phyloP scores from a whole-genome alignment of 2,329 filamentous ascomycete genomes.

The Waltergamsia citrina region DNA sequence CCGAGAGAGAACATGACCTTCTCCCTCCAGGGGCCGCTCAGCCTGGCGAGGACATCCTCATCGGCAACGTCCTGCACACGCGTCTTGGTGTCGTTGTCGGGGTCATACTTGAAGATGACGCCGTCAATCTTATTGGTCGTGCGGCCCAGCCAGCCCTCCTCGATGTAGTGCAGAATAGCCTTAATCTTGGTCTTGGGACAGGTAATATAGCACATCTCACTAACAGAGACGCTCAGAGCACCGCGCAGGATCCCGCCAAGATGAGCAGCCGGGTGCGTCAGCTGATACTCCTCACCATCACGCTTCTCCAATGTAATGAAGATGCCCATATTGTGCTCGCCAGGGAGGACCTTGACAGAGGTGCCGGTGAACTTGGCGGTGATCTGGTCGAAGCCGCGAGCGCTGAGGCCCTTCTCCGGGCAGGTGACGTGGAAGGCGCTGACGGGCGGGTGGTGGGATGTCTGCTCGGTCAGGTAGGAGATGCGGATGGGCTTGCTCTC shows the following conservation, averaged over 20 bases:
- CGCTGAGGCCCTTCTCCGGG: conserved; percentile 79
- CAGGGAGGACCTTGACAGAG: conserved; percentile 81
- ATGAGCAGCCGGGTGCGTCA: conserved; percentile 90
- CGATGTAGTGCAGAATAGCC: conserved; percentile 83
- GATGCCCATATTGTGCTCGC: conserved; percentile 90
- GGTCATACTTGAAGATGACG: conserved; percentile 83
- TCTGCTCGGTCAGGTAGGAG: conserved; percentile 95
- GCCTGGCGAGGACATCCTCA: conserved; percentile 69
- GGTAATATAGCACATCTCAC: conserved; percentile 79
- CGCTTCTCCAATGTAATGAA: conserved; percentile 79
- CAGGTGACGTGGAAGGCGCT: conserved; percentile 94
- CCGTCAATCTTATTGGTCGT: conserved; percentile 88
- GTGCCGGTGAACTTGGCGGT: conserved; percentile 97
- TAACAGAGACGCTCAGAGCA: conserved; percentile 80
- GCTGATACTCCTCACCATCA: conserved; percentile 83
- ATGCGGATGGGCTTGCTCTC: conserved; percentile 57
- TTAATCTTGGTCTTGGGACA: conserved; percentile 89
- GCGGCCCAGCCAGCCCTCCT: conserved; percentile 90
- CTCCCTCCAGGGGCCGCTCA: conserved; percentile 82
- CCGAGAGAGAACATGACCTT: conserved; percentile 53
- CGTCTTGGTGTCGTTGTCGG: conserved; percentile 70
- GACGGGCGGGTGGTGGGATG: conserved; percentile 93
- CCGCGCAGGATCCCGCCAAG: conserved; percentile 82
- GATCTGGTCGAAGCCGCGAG: conserved; percentile 89
- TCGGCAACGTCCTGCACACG: conserved; percentile 81